Evolutionary conservation across 106 monocot genomes (phyloP), one percentile per base, ranked within the genome.

Genomic region (Amphibolis antarctica): DNA sequence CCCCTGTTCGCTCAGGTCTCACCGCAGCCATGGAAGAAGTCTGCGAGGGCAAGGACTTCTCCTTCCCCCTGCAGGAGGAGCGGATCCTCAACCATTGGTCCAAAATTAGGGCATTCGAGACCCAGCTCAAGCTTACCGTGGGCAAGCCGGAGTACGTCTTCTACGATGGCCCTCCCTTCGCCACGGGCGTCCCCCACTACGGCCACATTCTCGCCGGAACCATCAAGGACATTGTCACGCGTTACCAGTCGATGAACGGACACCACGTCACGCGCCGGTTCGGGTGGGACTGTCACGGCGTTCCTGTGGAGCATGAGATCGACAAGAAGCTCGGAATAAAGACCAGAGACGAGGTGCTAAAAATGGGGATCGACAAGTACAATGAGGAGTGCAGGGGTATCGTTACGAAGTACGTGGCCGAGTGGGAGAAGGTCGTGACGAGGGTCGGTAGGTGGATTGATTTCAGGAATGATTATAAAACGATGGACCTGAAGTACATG

Each of bases 221-320:
- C 27, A 98, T 98, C 90, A 98, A 98, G 86, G 96, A 98, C 75
- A 77, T 87, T 63, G 90, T 91, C 80, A 98, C 96, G 25, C 83
- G 96, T 14, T 88, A 84, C 72, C 90, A 90, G 70, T 84, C 96
- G 29, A 84, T 87, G 96, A 69, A 58, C 46, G 96, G 96, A 49
- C 64, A 65, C 72, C 96, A 98, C 70, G 96, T 98, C 64, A 84
- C 96, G 24, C 71, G 96, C 23, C 79, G 96, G 3, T 98, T 98
- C 72, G 96, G 96, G 18, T 98, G 96, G 96, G 96, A 98, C 68
- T 98, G 96, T 73, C 96, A 98, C 57, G 96, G 96, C 23, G 78
- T 98, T 31, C 96, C 96, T 23, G 90, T 98, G 0, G 96, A 98
- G 84, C 82, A 74, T 61, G 90, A 98, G 82, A 90, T 98, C 57